phyloP scores from a whole-genome alignment of 768 basidiomycete genomes.

The Pleurotus cornucopiae region DNA sequence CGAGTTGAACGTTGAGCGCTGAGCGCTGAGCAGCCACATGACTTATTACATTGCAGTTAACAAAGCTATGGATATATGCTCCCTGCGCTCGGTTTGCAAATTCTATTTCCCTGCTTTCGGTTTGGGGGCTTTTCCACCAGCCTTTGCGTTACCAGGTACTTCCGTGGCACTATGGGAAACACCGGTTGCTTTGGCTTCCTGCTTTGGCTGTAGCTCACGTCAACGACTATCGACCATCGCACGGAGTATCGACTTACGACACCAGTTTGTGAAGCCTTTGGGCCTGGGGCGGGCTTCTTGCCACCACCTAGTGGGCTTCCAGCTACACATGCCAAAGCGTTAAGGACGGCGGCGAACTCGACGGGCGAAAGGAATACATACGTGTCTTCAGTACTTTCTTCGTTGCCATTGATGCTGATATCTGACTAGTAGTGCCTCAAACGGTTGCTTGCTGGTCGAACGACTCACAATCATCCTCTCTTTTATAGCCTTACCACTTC shows the following conservation, averaged over 20 bases:
- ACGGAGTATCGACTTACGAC: not conserved
- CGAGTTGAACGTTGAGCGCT: no score
- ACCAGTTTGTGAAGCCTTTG: not conserved
- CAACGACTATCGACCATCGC: not conserved
- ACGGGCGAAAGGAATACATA: not conserved
- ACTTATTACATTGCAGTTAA: no score
- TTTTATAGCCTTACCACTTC: not conserved
- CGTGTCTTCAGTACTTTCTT: not conserved
- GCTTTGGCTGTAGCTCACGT: not conserved
- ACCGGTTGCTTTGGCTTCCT: slow-evolving; percentile 2
- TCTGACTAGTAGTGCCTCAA: not conserved
- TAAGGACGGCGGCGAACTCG: not conserved
- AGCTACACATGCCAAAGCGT: not conserved
- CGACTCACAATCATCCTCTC: not conserved
- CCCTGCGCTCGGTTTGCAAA: not conserved
- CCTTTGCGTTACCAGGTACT: not conserved
- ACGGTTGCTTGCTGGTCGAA: not conserved
- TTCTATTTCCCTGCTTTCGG: not conserved
- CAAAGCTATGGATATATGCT: no score
- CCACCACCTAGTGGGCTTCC: not conserved
- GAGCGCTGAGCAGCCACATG: no score
- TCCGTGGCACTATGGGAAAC: not conserved
- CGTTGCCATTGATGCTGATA: slow-evolving; percentile 2
- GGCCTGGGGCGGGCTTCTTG: not conserved
- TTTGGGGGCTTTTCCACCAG: not conserved